Evolutionary conservation across 1,139 yeast genomes (phyloP).

Genomic region (Blastobotrys illinoisensis): DNA sequence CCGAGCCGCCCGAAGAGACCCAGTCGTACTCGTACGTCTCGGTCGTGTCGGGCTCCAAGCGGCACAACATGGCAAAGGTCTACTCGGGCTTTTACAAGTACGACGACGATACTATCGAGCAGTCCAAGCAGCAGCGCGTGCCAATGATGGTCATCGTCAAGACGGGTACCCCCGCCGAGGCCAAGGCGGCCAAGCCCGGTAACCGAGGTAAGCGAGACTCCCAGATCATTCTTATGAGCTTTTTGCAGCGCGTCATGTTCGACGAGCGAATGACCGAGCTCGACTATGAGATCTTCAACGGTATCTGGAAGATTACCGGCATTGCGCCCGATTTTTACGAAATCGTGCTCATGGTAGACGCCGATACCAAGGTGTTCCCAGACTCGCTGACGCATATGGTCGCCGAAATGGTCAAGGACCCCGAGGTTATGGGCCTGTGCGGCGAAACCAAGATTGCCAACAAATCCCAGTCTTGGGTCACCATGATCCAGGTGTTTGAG

Average conservation of each 20-base stretch:
- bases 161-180: slow-evolving; percentile 33
- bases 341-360: slow-evolving; percentile 34
- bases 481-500: slow-evolving; percentile 37
- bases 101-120: slow-evolving; percentile 29
- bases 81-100: slow-evolving; percentile 31
- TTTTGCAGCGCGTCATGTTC: slow-evolving; percentile 35
- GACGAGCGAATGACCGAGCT: slow-evolving; percentile 33
- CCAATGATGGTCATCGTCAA: slow-evolving; percentile 33
- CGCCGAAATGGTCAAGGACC: slow-evolving; percentile 29
- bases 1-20: slow-evolving; percentile 24
- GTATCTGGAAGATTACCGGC: slow-evolving; percentile 29
- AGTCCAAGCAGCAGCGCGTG: slow-evolving; percentile 68
- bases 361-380: slow-evolving; percentile 33
- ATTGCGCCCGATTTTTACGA: slow-evolving; percentile 31
- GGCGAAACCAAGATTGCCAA: slow-evolving; percentile 35
- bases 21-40: slow-evolving; percentile 28
- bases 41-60: slow-evolving; percentile 29
- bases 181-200: slow-evolving; percentile 33
- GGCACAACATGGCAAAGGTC: slow-evolving; percentile 30
- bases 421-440: slow-evolving; percentile 33
- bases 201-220: slow-evolving; percentile 37
- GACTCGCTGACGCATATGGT: slow-evolving; percentile 32
- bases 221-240: slow-evolving; percentile 33
- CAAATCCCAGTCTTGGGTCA: slow-evolving; percentile 32
- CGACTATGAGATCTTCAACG: slow-evolving; percentile 32